Conservation (phyloP, 106 monocot genomes). For the Apostasia shenzhenica region DNA sequence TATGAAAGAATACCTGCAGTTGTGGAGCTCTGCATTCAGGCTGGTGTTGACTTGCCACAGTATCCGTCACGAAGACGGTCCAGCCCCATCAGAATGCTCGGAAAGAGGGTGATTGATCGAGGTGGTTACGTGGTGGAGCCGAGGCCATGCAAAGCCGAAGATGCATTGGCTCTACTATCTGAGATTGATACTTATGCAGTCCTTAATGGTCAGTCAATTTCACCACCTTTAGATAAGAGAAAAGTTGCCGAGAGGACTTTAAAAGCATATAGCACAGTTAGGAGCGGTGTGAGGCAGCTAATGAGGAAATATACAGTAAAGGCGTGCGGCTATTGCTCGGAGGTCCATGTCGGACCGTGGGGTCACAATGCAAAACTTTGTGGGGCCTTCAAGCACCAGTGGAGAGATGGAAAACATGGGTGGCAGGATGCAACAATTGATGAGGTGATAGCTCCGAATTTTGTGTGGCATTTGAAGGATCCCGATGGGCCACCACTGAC, state of each 20-base stretch:
- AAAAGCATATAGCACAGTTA: conserved; percentile 62
- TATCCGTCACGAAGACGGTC: conserved; percentile 78
- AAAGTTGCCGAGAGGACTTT: conserved; percentile 67
- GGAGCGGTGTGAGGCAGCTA: conserved; percentile 50
- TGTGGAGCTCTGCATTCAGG: conserved; percentile 92
- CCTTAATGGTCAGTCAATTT: conserved; percentile 2
- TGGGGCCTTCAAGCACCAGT: conserved; percentile 94
- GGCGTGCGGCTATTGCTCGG: conserved; percentile 88
- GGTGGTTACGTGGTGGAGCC: conserved; percentile 73
- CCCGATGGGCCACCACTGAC: conserved; percentile 36
- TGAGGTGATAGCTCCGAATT: conserved; percentile 82
- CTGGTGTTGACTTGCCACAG: conserved; percentile 72
- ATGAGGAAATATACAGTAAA: conserved; percentile 88
- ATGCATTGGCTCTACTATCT: conserved; percentile 43
- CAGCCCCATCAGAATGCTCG: conserved; percentile 69
- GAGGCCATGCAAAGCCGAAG: conserved; percentile 29
- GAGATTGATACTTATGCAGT: conserved; percentile 69
- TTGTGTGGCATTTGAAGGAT: conserved; percentile 74
- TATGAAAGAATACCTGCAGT: conserved; percentile 86
- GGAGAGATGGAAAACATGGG: conserved; percentile 92
- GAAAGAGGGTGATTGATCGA: conserved; percentile 70
- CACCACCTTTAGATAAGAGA: conserved; percentile 17
- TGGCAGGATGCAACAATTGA: conserved; percentile 88
- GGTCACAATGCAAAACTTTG: conserved; percentile 94
- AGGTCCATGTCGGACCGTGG: conserved; percentile 92